Base-by-base conservation (phyloP, 1,284 basidiomycete genomes). In the Trichosporon ovoides region DNA sequence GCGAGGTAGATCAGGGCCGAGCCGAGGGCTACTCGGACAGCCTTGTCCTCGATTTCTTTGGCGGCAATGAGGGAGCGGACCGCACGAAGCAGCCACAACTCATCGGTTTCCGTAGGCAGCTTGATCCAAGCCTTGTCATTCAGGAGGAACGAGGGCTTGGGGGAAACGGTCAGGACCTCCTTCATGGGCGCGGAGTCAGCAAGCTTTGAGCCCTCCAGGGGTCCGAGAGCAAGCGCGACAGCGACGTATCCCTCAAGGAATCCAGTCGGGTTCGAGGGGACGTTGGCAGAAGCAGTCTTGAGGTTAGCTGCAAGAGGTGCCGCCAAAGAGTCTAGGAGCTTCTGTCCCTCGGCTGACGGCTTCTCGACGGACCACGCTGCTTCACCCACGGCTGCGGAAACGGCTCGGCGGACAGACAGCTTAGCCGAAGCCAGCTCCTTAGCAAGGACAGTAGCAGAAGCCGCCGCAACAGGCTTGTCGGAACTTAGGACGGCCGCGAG, bases 51-150 rank as follows among this genome's bases (percentile, higher is more conserved):
- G 4, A 90, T 70, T 18, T 87, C 84, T 66, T 83, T 83, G 65
- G 74, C 82, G 0, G 74, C 64, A 6, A 88, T 64, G 0, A 84
- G 77, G 1, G 81, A 82, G 55, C 85, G 80, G 6, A 82, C 72
- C 0, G 88, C 86, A 31, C 86, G 82, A n/a, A 90, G 77, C 3
- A 95, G 76, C 92, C 92, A 95, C 16, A 67, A 69, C 63, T 90
- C 85, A 33, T 94, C 91, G 18, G 85, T 83, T 0, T 76, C 67
- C 6, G 84, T 81, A 6, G 78, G 78, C 6, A 87, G 68, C 72
- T 89, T 91, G 57, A 85, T 83, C 70, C 91, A 92, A 0, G 89
- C 84, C 74, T 89, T 92, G 57, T 93, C 91, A 83, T 85, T 90
- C 19, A 94, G 69, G 38, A 96, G 72, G 78, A 95, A 95, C 1